Base-by-base conservation (phyloP, 495 filamentous ascomycete species). In the Pyrenula massariospora region DNA sequence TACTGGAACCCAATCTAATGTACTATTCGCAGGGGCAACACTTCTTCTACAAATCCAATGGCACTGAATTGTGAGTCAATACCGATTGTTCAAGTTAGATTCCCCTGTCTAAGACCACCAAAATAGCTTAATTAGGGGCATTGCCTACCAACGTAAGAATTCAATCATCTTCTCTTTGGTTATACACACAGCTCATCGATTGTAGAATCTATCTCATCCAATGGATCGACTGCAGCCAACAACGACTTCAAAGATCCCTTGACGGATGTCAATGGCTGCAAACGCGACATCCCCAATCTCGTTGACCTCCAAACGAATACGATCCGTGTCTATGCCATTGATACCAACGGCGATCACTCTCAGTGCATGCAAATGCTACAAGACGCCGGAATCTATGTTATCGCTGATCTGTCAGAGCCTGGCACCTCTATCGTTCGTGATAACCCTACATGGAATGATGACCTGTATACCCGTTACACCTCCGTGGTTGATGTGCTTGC, bases 301-400 rank as follows among this genome's bases (percentile, higher is more conserved):
- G 61, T 80, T 66, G 77, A 87, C 60, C 77, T 96, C 42, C 76
- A 78, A 57, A 92, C 91, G 63, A 98, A 98, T 72, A 82, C 83
- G 24, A 90, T 98, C 66, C 92, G 93, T 64, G 89, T 91, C 19
- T 98, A 98, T 70, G 89, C 89, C 63, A 81, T 98, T 66, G 82
- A 98, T 70, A 84, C 93, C 19, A 80, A 76, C 10, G 68, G 73
- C 56, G 78, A 95, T 71, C 93, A 98, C 74, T 73, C 73, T n/a
- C 72, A 70, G 8, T 96, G 92, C 73, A 96, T 98, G 92, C 68
- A 79, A 56, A 65, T 90, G 63, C 77, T 98, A 20, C 73, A 86
- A 20, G 83, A 87, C 55, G 89, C 88, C 24, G 93, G 90, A 58
- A 98, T 98, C 71, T 98, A 98, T 68, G 81, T 98, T 42, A 82